Conservation (phyloP, 352 stramenopile species). For the Lagenidium giganteum region DNA sequence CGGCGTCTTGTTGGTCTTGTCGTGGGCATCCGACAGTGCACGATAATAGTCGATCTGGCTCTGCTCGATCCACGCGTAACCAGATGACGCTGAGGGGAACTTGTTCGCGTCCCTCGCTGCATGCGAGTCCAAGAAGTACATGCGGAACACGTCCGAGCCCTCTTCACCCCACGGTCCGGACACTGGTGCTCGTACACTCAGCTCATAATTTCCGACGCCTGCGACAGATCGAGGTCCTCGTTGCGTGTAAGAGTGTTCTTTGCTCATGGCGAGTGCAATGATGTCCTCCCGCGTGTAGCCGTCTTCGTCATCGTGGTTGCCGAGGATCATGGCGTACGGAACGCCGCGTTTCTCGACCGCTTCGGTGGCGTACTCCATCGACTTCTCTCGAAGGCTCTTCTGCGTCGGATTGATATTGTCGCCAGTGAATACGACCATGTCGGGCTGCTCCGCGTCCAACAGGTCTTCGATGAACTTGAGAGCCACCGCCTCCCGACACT, state of each 20-base stretch:
- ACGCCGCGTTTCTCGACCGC: constrained; percentile 34
- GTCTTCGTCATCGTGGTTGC: constrained; percentile 55
- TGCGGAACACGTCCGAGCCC: constrained; percentile 30
- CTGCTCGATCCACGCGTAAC: constrained; percentile 48
- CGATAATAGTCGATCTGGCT: constrained; percentile 44
- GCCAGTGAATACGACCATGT: constrained; percentile 52
- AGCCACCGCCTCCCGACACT: constrained; percentile 42
- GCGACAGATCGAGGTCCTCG: constrained; percentile 27
- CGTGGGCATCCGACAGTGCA: constrained; percentile 17
- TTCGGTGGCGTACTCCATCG: constrained; percentile 30
- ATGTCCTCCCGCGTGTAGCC: constrained; percentile 37
- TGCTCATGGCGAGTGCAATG: constrained; percentile 25
- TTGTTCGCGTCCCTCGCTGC: constrained; percentile 17
- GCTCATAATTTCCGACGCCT: constrained; percentile 49
- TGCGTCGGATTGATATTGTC: constrained; percentile 34
- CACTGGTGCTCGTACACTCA: constrained; percentile 29
- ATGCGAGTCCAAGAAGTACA: constrained; percentile 57
- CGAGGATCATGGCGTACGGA: constrained; percentile 52
- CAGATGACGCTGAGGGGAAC: constrained; percentile 26
- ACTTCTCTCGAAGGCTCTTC: constrained; percentile 17
- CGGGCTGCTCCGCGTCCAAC: constrained; percentile 36
- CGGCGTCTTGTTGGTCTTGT: constrained; percentile 8
- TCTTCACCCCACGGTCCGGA: constrained; percentile 20
- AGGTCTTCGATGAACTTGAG: constrained; percentile 37
- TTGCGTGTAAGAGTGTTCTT: constrained; percentile 37